Conservation (phyloP, 2,329 filamentous ascomycete genomes). For the Septoria linicola region DNA sequence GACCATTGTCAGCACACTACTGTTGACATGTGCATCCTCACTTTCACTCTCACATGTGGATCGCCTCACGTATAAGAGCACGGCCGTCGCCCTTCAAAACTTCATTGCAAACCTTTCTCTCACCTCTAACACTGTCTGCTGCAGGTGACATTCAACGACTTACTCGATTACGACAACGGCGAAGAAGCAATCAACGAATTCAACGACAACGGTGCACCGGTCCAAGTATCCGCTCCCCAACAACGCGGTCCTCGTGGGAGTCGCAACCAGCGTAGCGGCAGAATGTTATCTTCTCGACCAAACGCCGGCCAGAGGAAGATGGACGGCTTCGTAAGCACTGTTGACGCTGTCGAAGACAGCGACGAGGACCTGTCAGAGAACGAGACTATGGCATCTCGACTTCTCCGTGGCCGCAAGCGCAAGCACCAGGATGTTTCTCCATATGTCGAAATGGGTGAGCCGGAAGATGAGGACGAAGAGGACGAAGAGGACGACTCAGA, state of each 20-base stretch:
- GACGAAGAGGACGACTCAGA: slow-evolving; percentile 26
- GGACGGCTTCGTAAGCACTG: slow-evolving; percentile 34
- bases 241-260: slow-evolving; percentile 9
- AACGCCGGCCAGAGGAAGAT: slow-evolving; percentile 11
- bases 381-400: slow-evolving; percentile 20
- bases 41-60: too few species aligned
- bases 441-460: slow-evolving; percentile 26
- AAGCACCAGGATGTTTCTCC: slow-evolving; percentile 27
- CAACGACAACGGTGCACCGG: slow-evolving; percentile 27
- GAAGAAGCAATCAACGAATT: slow-evolving; percentile 47
- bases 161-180: slow-evolving; percentile 50
- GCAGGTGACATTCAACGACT: slow-evolving; percentile 49
- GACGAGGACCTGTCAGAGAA: slow-evolving; percentile 28
- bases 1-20: too few species aligned
- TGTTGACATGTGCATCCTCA: too few species aligned
- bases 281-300: slow-evolving; percentile 32
- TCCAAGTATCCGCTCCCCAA: slow-evolving; percentile 6
- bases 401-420: slow-evolving; percentile 25
- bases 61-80: neutral
- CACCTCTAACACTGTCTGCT: neutral
- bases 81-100: neutral
- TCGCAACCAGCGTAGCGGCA: slow-evolving; percentile 16
- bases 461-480: slow-evolving; percentile 29
- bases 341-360: slow-evolving; percentile 29
- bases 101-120: neutral